phyloP scores from a whole-genome alignment of 306 rosid genomes.

The Gastrolobium villosum region DNA sequence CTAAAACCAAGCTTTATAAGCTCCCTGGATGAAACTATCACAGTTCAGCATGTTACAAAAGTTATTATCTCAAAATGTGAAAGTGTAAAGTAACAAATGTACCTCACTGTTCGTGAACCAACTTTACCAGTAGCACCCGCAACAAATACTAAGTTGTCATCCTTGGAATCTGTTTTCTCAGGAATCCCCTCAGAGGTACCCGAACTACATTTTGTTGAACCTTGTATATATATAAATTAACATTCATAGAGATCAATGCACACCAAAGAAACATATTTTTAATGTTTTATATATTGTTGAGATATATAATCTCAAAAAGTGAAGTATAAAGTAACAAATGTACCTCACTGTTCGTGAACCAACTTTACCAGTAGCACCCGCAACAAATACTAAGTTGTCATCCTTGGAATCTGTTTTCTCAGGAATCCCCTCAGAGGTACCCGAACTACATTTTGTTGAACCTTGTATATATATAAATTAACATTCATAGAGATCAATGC shows the following conservation, averaged over 20 bases:
- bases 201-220: slow-evolving; percentile 55
- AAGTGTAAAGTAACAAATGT: slow-evolving; percentile 32
- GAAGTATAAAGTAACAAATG: too few species aligned
- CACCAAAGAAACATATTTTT: slow-evolving; percentile 31
- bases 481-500: slow-evolving; percentile 45
- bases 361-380: slow-evolving; percentile 98
- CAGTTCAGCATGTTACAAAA: slow-evolving; percentile 39
- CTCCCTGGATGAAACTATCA: slow-evolving; percentile 71
- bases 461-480: slow-evolving; percentile 50
- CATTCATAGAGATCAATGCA: slow-evolving; percentile 45
- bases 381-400: slow-evolving; percentile 87
- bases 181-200: slow-evolving; percentile 51
- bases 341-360: slow-evolving; percentile 97
- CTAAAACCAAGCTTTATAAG: slow-evolving; percentile 91
- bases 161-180: slow-evolving; percentile 62
- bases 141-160: slow-evolving; percentile 86
- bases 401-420: slow-evolving; percentile 67
- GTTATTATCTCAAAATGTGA: background rate
- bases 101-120: slow-evolving; percentile 98
- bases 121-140: slow-evolving; percentile 99
- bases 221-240: slow-evolving; percentile 45
- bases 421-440: slow-evolving; percentile 50
- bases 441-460: slow-evolving; percentile 52
- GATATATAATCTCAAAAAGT: too few species aligned
- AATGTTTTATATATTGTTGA: too few species aligned